Evolutionary conservation across 805 yeast genomes (phyloP), one percentile per base, ranked within the genome.

Genomic region (Kuraishia capsulata): DNA sequence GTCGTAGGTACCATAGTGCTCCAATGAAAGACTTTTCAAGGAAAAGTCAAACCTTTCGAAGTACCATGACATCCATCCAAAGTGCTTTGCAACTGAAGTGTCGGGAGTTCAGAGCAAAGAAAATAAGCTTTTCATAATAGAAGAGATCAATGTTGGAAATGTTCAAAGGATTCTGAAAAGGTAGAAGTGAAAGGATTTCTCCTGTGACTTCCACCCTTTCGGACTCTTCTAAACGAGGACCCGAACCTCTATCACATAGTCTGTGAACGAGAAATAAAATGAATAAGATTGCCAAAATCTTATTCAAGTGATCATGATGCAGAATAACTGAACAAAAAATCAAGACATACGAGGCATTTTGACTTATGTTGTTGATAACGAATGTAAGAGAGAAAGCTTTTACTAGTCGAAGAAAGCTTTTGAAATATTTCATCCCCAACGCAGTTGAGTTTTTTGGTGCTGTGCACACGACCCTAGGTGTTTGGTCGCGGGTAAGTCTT

Each of bases 91-190:
- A 64, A 66, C 81, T 76, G 82, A 80, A 81, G 90, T 81, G 90
- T 81, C 90, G 86, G 89, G 89, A 64, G 55, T 81, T 79, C 82
- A 79, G 80, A 63, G 73, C 72, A 76, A 65, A 57, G 48, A 47
- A 43, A 53, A 51, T 46, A 47, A 50, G 51, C 30, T 25, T n/a
- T n/a, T n/a, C n/a, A n/a, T n/a, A n/a, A n/a, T n/a, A n/a, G n/a
- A n/a, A n/a, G n/a, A n/a, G n/a, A n/a, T n/a, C n/a, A n/a, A n/a
- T n/a, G n/a, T n/a, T n/a, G n/a, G n/a, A n/a, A n/a, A n/a, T n/a
- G n/a, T n/a, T n/a, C n/a, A n/a, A n/a, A n/a, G n/a, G n/a, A n/a
- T n/a, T n/a, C n/a, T n/a, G n/a, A n/a, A n/a, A n/a, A n/a, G n/a
- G n/a, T n/a, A n/a, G n/a, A n/a, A n/a, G n/a, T n/a, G n/a, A n/a